phyloP scores from a whole-genome alignment of 2,329 filamentous ascomycete species.

The Alternaria longipes region DNA sequence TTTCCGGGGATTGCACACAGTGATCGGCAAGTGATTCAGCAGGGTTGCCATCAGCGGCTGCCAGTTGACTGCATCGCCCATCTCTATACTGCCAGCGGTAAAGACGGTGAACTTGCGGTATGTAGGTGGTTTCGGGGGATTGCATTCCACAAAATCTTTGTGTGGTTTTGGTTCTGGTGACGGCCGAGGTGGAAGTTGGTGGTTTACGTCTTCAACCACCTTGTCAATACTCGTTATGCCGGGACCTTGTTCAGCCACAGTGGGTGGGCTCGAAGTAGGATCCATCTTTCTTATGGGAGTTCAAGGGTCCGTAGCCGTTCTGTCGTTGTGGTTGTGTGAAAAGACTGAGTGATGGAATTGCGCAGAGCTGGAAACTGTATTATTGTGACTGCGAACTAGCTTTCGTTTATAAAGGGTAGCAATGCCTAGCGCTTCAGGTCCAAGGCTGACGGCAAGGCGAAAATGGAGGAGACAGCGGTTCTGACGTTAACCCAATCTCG shows the following conservation, averaged over 20 bases:
- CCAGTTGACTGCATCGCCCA: conserved; percentile 60
- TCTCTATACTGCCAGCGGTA: conserved; percentile 66
- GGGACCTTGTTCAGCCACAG: not conserved
- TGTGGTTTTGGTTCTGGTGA: conserved; percentile 18
- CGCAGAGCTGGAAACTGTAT: too few species aligned
- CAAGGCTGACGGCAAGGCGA: too few species aligned
- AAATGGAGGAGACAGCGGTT: too few species aligned
- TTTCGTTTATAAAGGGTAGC: too few species aligned
- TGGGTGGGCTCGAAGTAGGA: too few species aligned
- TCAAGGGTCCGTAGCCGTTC: too few species aligned
- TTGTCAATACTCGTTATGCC: conserved; percentile 27
- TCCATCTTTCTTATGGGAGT: too few species aligned
- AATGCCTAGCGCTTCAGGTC: too few species aligned
- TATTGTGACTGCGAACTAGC: too few species aligned
- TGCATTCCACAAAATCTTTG: conserved; percentile 24
- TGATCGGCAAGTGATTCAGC: conserved; percentile 59
- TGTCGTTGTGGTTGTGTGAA: too few species aligned
- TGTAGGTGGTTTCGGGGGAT: conserved; percentile 23
- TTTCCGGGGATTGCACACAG: conserved; percentile 66
- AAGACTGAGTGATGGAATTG: too few species aligned
- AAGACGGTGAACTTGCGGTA: conserved; percentile 59
- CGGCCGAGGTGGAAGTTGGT: conserved; percentile 32
- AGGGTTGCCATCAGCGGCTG: conserved; percentile 56
- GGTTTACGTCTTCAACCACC: conserved; percentile 27
- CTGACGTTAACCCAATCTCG: too few species aligned